Conservation (phyloP, 1,284 basidiomycete genomes). For the Testicularia cyperi region DNA sequence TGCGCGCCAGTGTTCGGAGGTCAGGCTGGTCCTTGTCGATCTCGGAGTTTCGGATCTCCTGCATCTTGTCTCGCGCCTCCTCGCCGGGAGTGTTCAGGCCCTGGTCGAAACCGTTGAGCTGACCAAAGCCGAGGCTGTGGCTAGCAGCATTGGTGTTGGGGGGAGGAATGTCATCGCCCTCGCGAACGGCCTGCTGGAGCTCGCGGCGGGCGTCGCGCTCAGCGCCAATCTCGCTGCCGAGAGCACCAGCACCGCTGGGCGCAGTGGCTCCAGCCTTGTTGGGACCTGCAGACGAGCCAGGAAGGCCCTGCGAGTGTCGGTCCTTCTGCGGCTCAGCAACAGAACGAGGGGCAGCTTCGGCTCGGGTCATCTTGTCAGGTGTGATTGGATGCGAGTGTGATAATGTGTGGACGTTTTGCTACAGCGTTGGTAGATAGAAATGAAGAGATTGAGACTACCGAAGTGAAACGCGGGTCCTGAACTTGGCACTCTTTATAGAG, state of each 20-base stretch:
- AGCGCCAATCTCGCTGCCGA: constrained; percentile 26
- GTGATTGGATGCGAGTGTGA: background rate
- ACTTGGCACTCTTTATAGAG: too few species aligned
- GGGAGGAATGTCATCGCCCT: constrained; percentile 24
- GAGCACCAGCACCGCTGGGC: constrained; percentile 8
- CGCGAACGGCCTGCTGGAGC: constrained; percentile 8
- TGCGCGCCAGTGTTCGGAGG: constrained; percentile 13
- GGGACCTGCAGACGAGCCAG: constrained; percentile 23
- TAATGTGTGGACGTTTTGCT: background rate
- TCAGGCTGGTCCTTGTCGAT: constrained; percentile 7
- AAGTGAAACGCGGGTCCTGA: too few species aligned
- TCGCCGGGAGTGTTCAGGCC: constrained; percentile 21
- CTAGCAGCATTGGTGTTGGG: background rate
- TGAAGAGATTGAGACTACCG: background rate
- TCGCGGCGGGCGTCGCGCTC: constrained; percentile 27
- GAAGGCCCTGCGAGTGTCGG: constrained; percentile 12
- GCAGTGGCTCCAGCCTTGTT: constrained; percentile 22
- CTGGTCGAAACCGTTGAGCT: constrained; percentile 35
- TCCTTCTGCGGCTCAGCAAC: constrained; percentile 24
- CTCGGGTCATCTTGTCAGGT: constrained; percentile 23
- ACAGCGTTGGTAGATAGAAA: background rate
- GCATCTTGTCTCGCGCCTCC: constrained; percentile 27
- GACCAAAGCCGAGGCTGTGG: constrained; percentile 14
- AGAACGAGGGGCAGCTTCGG: constrained; percentile 27
- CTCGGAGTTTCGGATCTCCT: constrained; percentile 13